Base-by-base conservation (phyloP, 495 filamentous ascomycete species). In the Aspergillus avenaceus region DNA sequence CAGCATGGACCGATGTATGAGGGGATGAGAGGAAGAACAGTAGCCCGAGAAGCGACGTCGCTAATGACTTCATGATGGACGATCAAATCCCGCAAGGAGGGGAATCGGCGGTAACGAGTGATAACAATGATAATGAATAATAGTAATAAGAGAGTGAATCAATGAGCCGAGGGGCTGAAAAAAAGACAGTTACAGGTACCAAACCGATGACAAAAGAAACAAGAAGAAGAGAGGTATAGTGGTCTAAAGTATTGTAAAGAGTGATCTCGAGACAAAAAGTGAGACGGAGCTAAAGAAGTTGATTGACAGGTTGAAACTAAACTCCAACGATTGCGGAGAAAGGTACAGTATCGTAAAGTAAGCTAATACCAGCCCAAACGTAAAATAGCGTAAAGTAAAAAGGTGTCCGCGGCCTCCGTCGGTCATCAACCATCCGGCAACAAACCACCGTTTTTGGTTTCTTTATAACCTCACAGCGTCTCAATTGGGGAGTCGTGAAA, bases 41-140 rank as follows among this genome's bases (percentile, higher is more conserved):
- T 22, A 50, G 34, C 18, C 45, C 49, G 14, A 61, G 32, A 24
- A 60, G 19, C 8, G 55, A 51, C 32, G 52, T 43, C 29, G 49
- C 44, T 1, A 51, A 47, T 26, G 57, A 53, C 52, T 60, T 61
- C 62, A 65, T 65, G 41, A 31, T 54, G 41, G 42, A 34, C 27
- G 32, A 32, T 27, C 13, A 27, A n/a, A 19, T 37, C 42, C 32
- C 32, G 19, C 28, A 28, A 13, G 28, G 36, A 31, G 13, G 32
- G 32, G 13, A 18, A 49, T 18, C 13, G 32, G 49, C 44, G 44
- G 32, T 16, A 26, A 23, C 40, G 19, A 38, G 45, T 29, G 45
- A 43, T 43, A 29, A 48, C 31, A 29, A 26, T 16, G 25, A 56
- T 11, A 24, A 43, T 21, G 27, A 47, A 52, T 43, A 18, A 16